Percentiles rank a stretch among this genome's conserved stretches.
phyloP scores from a whole-genome alignment of 108 stramenopile genomes.

The Skeletonema potamos region DNA sequence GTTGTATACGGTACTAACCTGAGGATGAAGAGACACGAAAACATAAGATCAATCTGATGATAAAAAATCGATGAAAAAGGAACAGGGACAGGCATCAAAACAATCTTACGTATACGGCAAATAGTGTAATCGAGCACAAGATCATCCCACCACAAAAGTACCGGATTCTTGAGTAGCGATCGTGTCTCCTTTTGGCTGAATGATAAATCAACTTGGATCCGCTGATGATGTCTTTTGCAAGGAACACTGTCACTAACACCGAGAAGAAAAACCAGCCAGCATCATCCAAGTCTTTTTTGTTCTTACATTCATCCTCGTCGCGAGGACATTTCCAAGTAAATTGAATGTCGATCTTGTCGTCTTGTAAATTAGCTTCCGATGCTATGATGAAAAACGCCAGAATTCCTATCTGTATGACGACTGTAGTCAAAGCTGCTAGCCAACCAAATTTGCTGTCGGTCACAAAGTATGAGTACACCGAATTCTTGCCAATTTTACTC shows the following conservation, averaged over 20 bases:
- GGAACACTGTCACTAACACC: background rate
- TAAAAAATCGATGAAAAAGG: background rate
- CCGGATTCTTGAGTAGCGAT: background rate
- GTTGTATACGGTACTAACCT: background rate
- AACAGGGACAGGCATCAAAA: background rate
- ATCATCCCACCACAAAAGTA: background rate
- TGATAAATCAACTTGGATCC: background rate
- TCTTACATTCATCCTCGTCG: background rate
- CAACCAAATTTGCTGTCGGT: background rate
- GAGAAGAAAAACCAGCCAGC: background rate
- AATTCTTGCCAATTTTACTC: slow-evolving; percentile 2
- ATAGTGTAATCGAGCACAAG: background rate
- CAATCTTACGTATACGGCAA: background rate
- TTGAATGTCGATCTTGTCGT: background rate
- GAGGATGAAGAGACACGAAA: background rate
- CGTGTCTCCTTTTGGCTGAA: background rate
- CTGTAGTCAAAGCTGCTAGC: background rate
- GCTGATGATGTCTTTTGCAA: no score
- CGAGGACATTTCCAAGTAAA: background rate
- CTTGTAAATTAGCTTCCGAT: background rate
- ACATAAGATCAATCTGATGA: background rate
- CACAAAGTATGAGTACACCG: slow-evolving; percentile 10
- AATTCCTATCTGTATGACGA: background rate
- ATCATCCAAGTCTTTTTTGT: background rate
- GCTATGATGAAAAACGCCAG: background rate